A percentile compares a stretch with the other conserved stretches of the same genome.
These are phyloP conservation scores for Apiospora koreana DNA, from an alignment of 2,329 filamentous ascomycete genomes.

Conservation along the genomic window DNA sequence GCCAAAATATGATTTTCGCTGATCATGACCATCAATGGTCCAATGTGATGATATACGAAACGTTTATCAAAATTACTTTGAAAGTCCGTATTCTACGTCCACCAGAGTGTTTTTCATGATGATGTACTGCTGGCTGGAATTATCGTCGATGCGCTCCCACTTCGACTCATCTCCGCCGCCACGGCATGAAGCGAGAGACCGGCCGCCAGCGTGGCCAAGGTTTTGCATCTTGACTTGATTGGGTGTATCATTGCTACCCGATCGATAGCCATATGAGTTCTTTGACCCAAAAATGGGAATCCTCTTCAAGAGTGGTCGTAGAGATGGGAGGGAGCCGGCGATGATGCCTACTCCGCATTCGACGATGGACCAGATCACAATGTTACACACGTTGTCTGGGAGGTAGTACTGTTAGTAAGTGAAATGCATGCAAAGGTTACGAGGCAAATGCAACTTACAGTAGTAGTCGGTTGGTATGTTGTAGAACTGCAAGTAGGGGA, in stretches of 20 bases:
- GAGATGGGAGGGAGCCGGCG: constrained; percentile 27
- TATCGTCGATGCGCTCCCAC: constrained; percentile 13
- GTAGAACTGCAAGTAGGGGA: constrained; percentile 16
- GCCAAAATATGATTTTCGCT: no score
- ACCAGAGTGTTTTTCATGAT: constrained; percentile 24
- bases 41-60: no score
- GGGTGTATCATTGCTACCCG: background rate
- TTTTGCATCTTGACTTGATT: background rate
- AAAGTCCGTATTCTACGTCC: constrained; percentile 17
- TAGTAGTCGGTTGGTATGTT: constrained; percentile 11
- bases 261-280: background rate
- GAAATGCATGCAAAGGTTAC: no score
- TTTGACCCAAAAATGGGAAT: background rate
- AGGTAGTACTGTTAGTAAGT: background rate
- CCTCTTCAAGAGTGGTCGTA: constrained; percentile 22
- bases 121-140: constrained; percentile 17
- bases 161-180: background rate
- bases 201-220: background rate
- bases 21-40: no score
- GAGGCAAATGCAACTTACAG: constrained; percentile 15
- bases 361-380: constrained; percentile 29
- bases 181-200: constrained; percentile 16
- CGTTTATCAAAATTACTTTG: background rate
- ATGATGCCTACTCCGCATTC: constrained; percentile 30
- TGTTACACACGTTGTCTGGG: constrained; percentile 13